Percentiles rank a stretch among this genome's conserved stretches.
These are phyloP conservation scores for Diaporthe sp. DNA, from an alignment of 2,329 filamentous ascomycete species.

Conservation along the genomic window DNA sequence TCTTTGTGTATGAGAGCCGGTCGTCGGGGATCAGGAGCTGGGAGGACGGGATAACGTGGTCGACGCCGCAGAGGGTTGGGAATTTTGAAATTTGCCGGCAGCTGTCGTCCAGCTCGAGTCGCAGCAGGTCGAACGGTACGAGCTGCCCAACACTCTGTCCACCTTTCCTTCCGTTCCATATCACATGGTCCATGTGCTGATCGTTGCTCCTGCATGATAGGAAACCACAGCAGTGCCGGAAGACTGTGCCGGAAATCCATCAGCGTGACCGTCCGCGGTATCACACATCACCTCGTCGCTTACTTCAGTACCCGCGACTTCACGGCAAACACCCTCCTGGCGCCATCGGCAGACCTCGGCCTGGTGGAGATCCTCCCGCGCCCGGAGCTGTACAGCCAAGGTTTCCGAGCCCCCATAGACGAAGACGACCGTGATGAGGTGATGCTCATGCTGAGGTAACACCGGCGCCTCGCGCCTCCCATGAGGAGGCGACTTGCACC, in stretches of 20 bases:
- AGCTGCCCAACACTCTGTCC: background rate
- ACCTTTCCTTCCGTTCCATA: background rate
- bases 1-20: slow-evolving; percentile 27
- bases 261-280: slow-evolving; percentile 20
- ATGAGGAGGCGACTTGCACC: background rate
- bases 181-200: slow-evolving; percentile 1
- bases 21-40: slow-evolving; percentile 27
- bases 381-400: slow-evolving; percentile 19
- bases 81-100: slow-evolving; percentile 29
- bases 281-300: slow-evolving; percentile 26
- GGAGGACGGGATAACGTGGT: slow-evolving; percentile 28
- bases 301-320: slow-evolving; percentile 22
- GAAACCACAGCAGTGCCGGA: background rate
- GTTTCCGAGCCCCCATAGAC: slow-evolving; percentile 18
- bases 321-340: background rate
- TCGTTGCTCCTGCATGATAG: background rate
- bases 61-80: slow-evolving; percentile 24
- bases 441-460: background rate
- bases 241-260: slow-evolving; percentile 18
- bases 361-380: slow-evolving; percentile 22
- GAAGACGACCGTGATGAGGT: slow-evolving; percentile 18
- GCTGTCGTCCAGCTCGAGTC: background rate
- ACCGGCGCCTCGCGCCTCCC: background rate
- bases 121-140: slow-evolving; percentile 19
- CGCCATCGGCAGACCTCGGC: slow-evolving; percentile 12